Base-by-base conservation (phyloP, 2,329 filamentous ascomycete genomes). In the Trichophyton mentagrophytes region DNA sequence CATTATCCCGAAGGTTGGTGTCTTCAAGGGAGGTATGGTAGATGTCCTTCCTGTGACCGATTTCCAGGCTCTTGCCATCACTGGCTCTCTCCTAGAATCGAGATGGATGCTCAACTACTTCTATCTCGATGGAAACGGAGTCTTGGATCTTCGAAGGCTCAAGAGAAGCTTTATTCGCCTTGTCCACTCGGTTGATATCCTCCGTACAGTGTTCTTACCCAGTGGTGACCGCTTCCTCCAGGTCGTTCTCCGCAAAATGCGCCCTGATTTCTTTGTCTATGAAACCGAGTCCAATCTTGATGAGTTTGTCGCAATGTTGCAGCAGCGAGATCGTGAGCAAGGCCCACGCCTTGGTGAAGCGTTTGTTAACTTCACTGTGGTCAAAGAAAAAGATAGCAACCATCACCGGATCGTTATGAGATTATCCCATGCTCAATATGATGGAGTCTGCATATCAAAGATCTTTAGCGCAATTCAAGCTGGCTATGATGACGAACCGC, bases 381-480 rank as follows among this genome's bases (percentile, higher is more conserved):
- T 83, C 49, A 74, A 63, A 36, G 61, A 53, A 22, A 61, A 61
- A 44, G 61, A 67, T 11, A 73, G 72, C 22, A 67, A 76, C 9
- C 70, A 73, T 3, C 76, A 77, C 53, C 79, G 87, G 13, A 51
- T 65, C 11, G 56, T 65, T 11, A 59, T 65, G 68, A 80, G 85
- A 61, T 79, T 88, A 60, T 87, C 84, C 0, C 85, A 88, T 69
- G 82, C 85, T 0, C 85, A 87, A 65, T 87, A 87, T 67, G 85
- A 88, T 64, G 85, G 85, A 64, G 83, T 87, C 22, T 87, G 82
- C 65, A 77, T 87, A 7, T 81, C 83, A 0, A 73, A 78, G n/a
- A 78, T 87, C 20, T 78, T 87, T 61, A 77, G 77, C 17, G 82
- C 86, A 66, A 79, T 87, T 46, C 81, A 80, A 2, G 76, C 78